Conservation (phyloP, 2,329 filamentous ascomycete species). For the Trichoderma arundinaceum region DNA sequence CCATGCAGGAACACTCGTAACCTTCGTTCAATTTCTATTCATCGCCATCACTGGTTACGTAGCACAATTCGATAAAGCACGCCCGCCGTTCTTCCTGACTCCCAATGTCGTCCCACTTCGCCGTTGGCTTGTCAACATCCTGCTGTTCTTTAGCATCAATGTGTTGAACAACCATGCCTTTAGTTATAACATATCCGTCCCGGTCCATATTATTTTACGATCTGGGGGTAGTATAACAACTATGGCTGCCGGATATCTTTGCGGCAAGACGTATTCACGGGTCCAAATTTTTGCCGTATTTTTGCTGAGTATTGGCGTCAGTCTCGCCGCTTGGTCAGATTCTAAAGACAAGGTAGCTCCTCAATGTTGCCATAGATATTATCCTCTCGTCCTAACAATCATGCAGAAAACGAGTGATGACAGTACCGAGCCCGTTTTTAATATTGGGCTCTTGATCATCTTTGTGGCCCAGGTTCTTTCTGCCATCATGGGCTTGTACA, state of each 20-base stretch:
- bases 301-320: slow-evolving; percentile 83
- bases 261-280: slow-evolving; percentile 81
- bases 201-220: slow-evolving; percentile 93
- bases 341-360: slow-evolving; percentile 73
- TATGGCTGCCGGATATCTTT: slow-evolving; percentile 86
- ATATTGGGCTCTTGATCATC: slow-evolving; percentile 77
- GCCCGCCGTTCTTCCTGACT: slow-evolving; percentile 73
- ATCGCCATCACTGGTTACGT: slow-evolving; percentile 79
- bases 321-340: slow-evolving; percentile 89
- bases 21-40: slow-evolving; percentile 86
- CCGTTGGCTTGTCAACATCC: slow-evolving; percentile 87
- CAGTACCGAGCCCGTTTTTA: slow-evolving; percentile 42
- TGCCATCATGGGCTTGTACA: slow-evolving; percentile 93
- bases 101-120: slow-evolving; percentile 80
- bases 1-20: slow-evolving; percentile 75
- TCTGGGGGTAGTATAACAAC: slow-evolving; percentile 96
- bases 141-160: slow-evolving; percentile 91
- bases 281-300: slow-evolving; percentile 82
- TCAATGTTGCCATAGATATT: background rate
- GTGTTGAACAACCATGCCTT: slow-evolving; percentile 98
- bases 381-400: background rate
- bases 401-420: slow-evolving; percentile 15
- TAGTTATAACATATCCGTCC: slow-evolving; percentile 94
- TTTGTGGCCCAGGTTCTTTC: slow-evolving; percentile 88
- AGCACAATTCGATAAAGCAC: slow-evolving; percentile 71